Percentiles rank a stretch among this genome's conserved stretches.
These are phyloP conservation scores for Cyberlindnera petersonii DNA, from an alignment of 805 yeast genomes.

Conservation along the genomic window DNA sequence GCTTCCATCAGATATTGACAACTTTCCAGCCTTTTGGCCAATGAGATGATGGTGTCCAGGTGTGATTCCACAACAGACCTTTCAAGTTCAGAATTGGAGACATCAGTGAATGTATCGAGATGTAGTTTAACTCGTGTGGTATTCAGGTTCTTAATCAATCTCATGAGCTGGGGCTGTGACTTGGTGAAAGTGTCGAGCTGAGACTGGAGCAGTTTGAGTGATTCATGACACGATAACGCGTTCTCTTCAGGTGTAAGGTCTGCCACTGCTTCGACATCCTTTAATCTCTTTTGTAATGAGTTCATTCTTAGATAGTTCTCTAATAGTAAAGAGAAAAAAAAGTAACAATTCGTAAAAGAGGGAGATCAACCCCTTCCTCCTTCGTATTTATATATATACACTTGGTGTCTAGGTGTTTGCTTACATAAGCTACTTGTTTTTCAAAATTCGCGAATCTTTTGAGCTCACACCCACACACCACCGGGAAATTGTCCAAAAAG, in stretches of 20 bases:
- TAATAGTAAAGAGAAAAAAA: no score
- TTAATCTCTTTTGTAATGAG: slow-evolving; percentile 2
- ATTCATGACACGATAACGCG: slow-evolving; percentile 2
- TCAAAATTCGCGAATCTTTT: no score
- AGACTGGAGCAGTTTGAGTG: slow-evolving; percentile 3
- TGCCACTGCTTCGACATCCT: slow-evolving; percentile 5
- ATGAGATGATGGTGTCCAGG: slow-evolving; percentile 4
- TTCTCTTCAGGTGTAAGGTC: slow-evolving; percentile 7
- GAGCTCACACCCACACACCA: no score
- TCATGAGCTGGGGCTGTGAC: slow-evolving; percentile 1
- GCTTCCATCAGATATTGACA: slow-evolving; percentile 1
- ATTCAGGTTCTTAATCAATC: slow-evolving; percentile 11
- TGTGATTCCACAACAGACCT: slow-evolving; percentile 8
- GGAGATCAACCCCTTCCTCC: no score
- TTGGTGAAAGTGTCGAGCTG: slow-evolving; percentile 9
- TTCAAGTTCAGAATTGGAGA: slow-evolving; percentile 2
- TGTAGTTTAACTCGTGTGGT: slow-evolving; percentile 10
- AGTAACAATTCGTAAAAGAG: no score
- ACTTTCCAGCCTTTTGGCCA: not conserved
- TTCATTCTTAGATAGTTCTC: slow-evolving; percentile 3
- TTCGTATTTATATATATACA: no score
- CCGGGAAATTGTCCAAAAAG: no score
- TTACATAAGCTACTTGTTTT: no score
- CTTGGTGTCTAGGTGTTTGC: no score
- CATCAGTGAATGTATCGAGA: not conserved